phyloP scores from a whole-genome alignment of 441 rosid genomes.

The Caryocar brasiliense region DNA sequence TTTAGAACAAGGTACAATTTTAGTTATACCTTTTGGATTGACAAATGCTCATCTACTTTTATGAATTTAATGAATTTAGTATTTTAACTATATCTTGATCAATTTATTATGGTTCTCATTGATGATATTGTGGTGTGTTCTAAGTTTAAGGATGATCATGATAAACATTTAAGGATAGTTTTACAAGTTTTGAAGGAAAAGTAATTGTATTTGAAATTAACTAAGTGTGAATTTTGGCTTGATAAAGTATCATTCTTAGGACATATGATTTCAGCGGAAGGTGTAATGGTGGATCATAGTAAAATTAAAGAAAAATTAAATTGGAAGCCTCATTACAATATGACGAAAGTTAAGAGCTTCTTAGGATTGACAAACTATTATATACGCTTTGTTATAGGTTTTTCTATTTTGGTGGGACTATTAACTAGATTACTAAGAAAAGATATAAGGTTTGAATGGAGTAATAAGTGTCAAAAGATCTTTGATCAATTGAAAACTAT shows the following conservation, averaged over 20 bases:
- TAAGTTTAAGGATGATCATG: not conserved
- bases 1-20: not conserved
- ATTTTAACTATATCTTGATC: not conserved
- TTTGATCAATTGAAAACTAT: constrained; percentile 1
- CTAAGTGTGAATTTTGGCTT: not conserved
- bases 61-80: not conserved
- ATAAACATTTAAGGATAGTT: not conserved
- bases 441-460: not conserved
- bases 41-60: not conserved
- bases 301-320: not conserved
- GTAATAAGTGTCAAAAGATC: not conserved
- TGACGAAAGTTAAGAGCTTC: not conserved
- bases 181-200: not conserved
- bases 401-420: not conserved
- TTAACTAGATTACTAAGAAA: not conserved
- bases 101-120: not conserved
- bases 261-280: not conserved
- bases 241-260: not conserved
- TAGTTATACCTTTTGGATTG: not conserved
- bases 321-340: not conserved
- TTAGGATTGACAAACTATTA: too few relatives aligned
- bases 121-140: not conserved
- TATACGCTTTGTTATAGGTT: not conserved
- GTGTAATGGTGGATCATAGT: not conserved
- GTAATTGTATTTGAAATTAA: not conserved